Evolutionary conservation across 257 asterid species (phyloP).

Genomic region (Scutellaria minor): DNA sequence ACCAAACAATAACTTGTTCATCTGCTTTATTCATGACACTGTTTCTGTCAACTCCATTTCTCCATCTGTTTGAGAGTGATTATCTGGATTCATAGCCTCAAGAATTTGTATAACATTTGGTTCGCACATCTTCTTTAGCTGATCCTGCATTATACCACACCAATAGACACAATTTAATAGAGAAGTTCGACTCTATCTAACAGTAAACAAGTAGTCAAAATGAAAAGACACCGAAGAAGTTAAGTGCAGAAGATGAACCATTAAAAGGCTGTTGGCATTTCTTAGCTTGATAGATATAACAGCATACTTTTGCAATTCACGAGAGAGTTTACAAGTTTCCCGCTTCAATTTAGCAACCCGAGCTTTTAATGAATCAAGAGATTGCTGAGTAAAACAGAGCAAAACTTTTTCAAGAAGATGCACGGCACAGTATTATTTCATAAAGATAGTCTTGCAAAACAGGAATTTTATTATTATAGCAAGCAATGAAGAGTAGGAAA

Average conservation of each 20-base stretch:
- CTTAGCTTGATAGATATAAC: slow-evolving; percentile 8
- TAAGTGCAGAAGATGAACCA: slow-evolving; percentile 24
- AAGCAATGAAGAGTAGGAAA: no score
- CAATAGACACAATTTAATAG: not conserved
- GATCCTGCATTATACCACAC: not conserved
- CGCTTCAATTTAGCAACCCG: slow-evolving; percentile 12
- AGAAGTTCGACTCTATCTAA: not conserved
- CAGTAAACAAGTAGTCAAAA: not conserved
- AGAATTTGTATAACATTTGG: slow-evolving; percentile 23
- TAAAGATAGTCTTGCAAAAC: no score
- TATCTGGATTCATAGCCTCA: slow-evolving; percentile 35
- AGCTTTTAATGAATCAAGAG: not conserved
- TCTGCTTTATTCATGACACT: slow-evolving; percentile 29
- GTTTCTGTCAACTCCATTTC: slow-evolving; percentile 13
- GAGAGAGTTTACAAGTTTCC: slow-evolving; percentile 4
- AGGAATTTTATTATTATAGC: no score
- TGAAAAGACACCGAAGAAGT: slow-evolving; percentile 4
- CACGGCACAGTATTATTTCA: no score
- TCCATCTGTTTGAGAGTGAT: slow-evolving; percentile 18
- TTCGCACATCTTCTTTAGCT: slow-evolving; percentile 1
- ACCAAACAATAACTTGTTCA: not conserved
- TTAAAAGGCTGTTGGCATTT: slow-evolving; percentile 21
- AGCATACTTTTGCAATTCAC: slow-evolving; percentile 10
- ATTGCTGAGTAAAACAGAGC: slow-evolving; percentile 13
- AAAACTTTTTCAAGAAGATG: not conserved